Evolutionary conservation across 768 basidiomycete genomes (phyloP).

Genomic region (Leccinellum luteum): DNA sequence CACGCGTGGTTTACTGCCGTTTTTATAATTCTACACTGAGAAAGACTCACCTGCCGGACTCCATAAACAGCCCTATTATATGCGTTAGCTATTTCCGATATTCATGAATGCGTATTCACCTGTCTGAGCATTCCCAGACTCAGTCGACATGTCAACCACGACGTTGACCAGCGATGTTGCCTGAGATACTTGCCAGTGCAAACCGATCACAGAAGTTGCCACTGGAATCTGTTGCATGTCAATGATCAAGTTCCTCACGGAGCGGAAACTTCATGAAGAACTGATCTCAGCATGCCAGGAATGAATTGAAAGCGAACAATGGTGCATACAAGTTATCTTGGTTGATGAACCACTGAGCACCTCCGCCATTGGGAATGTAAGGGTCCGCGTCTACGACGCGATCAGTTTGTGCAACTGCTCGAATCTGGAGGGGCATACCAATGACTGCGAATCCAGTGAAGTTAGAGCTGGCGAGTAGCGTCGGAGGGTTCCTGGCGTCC

Average conservation of each 20-base stretch:
- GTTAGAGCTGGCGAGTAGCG: slow-evolving; percentile 53
- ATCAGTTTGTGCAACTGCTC: background rate
- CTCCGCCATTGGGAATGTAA: slow-evolving; percentile 54
- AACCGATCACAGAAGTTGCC: slow-evolving; percentile 53
- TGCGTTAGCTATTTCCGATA: background rate
- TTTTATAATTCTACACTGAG: background rate
- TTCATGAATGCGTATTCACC: slow-evolving; percentile 39
- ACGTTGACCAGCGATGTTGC: slow-evolving; percentile 73
- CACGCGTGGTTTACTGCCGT: background rate
- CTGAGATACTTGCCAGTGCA: slow-evolving; percentile 85
- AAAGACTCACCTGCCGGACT: slow-evolving; percentile 54
- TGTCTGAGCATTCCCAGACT: slow-evolving; percentile 59
- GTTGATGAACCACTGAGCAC: slow-evolving; percentile 25
- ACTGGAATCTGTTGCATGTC: slow-evolving; percentile 60
- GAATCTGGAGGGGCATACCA: slow-evolving; percentile 38
- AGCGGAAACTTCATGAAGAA: slow-evolving; percentile 50
- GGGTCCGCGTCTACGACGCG: slow-evolving; percentile 60
- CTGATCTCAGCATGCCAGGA: background rate
- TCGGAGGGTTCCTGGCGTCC: slow-evolving; percentile 67
- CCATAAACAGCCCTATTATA: slow-evolving; percentile 59
- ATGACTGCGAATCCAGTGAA: slow-evolving; percentile 76
- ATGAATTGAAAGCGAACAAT: background rate
- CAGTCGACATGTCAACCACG: slow-evolving; percentile 68
- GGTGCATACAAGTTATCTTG: slow-evolving; percentile 24
- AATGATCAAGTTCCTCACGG: slow-evolving; percentile 72